phyloP scores from a whole-genome alignment of 768 basidiomycete species.

The Lyophyllum semitale region DNA sequence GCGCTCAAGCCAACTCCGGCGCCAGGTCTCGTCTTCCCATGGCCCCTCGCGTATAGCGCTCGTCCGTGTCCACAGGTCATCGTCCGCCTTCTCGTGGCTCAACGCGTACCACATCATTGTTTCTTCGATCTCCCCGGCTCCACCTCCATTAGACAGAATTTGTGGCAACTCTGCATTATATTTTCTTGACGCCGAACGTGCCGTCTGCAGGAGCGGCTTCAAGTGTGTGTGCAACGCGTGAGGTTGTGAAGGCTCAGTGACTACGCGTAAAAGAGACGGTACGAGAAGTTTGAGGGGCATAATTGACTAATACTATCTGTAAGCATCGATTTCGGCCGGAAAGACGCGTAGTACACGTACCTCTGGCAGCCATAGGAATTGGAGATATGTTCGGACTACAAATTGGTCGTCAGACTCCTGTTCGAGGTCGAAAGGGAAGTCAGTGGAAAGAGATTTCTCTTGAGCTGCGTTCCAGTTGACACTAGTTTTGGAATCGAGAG shows the following conservation, averaged over 20 bases:
- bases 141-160: slow-evolving; percentile 59
- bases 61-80: slow-evolving; percentile 26
- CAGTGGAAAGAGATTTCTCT: slow-evolving; percentile 55
- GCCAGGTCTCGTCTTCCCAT: slow-evolving; percentile 57
- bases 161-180: slow-evolving; percentile 65
- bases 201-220: slow-evolving; percentile 64
- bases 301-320: slow-evolving; percentile 51
- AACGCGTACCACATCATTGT: slow-evolving; percentile 78
- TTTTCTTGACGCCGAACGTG: slow-evolving; percentile 55
- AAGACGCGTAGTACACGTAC: slow-evolving; percentile 34
- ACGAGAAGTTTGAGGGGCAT: slow-evolving; percentile 65
- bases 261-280: slow-evolving; percentile 56
- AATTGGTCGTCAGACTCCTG: slow-evolving; percentile 56
- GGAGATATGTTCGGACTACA: slow-evolving; percentile 66
- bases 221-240: slow-evolving; percentile 63
- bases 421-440: slow-evolving; percentile 54
- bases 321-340: background rate
- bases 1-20: slow-evolving; percentile 56
- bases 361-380: slow-evolving; percentile 80
- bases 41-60: slow-evolving; percentile 29
- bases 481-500: slow-evolving; percentile 14
- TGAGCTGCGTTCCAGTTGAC: slow-evolving; percentile 58
- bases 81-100: slow-evolving; percentile 55
- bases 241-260: slow-evolving; percentile 30
- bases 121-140: slow-evolving; percentile 66